These are phyloP conservation scores for Pythium aquatile DNA, from an alignment of 352 stramenopile species.

Conservation along the genomic window DNA sequence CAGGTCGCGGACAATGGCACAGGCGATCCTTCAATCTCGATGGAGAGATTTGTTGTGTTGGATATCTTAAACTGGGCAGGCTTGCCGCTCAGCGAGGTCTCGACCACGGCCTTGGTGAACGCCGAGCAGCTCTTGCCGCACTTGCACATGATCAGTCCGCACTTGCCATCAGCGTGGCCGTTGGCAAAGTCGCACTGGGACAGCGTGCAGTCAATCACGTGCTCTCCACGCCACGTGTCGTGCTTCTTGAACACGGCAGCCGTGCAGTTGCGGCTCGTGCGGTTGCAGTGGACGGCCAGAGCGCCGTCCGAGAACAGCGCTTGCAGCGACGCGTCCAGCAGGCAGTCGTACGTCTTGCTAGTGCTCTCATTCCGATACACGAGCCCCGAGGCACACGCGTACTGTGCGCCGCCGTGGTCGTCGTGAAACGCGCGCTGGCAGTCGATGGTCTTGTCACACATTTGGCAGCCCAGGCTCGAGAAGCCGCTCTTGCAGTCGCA, in stretches of 20 bases:
- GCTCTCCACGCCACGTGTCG: slow-evolving; percentile 39
- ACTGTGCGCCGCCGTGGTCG: slow-evolving; percentile 19
- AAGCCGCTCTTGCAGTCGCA: slow-evolving; percentile 65
- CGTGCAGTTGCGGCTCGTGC: slow-evolving; percentile 46
- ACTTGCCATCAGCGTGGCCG: slow-evolving; percentile 40
- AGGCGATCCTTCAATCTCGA: slow-evolving; percentile 71
- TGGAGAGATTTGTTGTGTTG: slow-evolving; percentile 45
- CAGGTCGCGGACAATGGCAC: slow-evolving; percentile 67
- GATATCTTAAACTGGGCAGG: slow-evolving; percentile 48
- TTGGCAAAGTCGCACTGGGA: slow-evolving; percentile 44
- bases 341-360: slow-evolving; percentile 72
- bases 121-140: slow-evolving; percentile 57
- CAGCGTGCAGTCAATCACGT: slow-evolving; percentile 76
- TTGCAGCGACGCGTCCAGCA: slow-evolving; percentile 51
- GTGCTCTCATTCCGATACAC: slow-evolving; percentile 42
- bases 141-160: slow-evolving; percentile 55
- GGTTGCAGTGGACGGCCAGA: slow-evolving; percentile 60
- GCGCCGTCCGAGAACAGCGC: slow-evolving; percentile 64
- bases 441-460: slow-evolving; percentile 38
- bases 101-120: slow-evolving; percentile 66
- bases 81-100: slow-evolving; percentile 64
- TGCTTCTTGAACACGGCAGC: slow-evolving; percentile 68
- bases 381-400: slow-evolving; percentile 48
- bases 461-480: slow-evolving; percentile 59
- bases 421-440: slow-evolving; percentile 39